Base-by-base conservation (phyloP, 2,329 filamentous ascomycete species). In the Chrysoporthe austroafricana region DNA sequence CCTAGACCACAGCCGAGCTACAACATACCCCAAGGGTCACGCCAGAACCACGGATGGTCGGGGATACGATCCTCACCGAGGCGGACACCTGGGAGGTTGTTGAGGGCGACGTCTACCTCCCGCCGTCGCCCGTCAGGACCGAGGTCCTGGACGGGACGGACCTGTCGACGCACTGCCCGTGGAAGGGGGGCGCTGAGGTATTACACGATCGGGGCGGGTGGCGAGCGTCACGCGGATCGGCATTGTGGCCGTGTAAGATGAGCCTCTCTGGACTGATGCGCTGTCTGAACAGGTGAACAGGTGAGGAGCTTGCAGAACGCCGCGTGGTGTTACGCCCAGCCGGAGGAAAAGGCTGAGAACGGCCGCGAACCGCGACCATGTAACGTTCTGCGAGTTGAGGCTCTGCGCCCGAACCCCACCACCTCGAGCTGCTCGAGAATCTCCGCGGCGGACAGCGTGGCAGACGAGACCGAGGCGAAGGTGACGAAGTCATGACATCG, bases 101-200 rank as follows among this genome's bases (percentile, higher is more conserved):
- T 44, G 86, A 89, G 71, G 85, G 85, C 36, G 88, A 87, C 75
- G 80, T 88, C 69, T 88, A 88, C 73, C 84, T 85, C 72, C 83
- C 83, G 54, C 82, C 81, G 0, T 77, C 79, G 8, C 75, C 81
- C 8, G 74, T 86, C 69, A 79, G 82, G 69, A 75, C 79, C 44
- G 77, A 82, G 66, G 78, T 79, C 70, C 81, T 88, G 79, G 21
- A 9, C 36, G 36, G 36, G 26, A 84, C 84, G 7, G 76, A 80
- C 16, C 80, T 81, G 13, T 79, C 77, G 54, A 87, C 85, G 0
- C 76, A 79, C 61, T 88, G 86, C 66, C 81, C 82, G 0, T 88
- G 85, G 85, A 88, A 88, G 86, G 86, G 36, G 2, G 78, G 82
- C 42, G 85, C 86, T 26, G 4, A 83, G 79, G 56, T 88, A 88